Evolutionary conservation across 2,329 filamentous ascomycete genomes (phyloP), one percentile per base, ranked within the genome.

Genomic region (Dichotomopilus funicola): DNA sequence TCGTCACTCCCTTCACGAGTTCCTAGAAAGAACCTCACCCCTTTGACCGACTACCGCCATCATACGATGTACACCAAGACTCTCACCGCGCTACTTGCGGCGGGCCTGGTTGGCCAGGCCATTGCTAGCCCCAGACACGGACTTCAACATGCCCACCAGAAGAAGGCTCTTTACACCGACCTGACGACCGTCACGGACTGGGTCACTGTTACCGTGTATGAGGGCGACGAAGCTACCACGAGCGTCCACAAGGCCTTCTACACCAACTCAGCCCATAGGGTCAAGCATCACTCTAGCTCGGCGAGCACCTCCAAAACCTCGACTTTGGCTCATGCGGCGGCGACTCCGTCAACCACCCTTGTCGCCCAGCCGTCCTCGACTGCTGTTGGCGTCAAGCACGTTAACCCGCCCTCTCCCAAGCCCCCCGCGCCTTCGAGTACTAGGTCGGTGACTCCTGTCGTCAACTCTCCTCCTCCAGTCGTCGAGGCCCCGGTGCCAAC

Each of bases 121-220:
- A 56, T 72, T 42, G 77, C 73, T 61, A 72, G 71, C 67, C 62
- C 69, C 56, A 72, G 72, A 45, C 72, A 75, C 62, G 65, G 65
- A 49, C 73, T 76, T 60, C 61, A 63, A 49, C 66, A 68, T 46
- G 50, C 61, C 13, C 67, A 68, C 61, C 62, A 70, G 52, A 71
- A 73, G 64, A 67, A 66, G 51, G 65, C 57, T 11, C n/a, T 69
- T 10, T 60, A 70, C 44, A 67, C 67, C 31, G 64, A 71, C 43
- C 65, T 70, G 8, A 69, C 72, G 48, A 63, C 66, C 7, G 67
- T 70, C 54, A 72, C 67, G 13, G 61, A 69, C 47, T 75, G 69
- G 68, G 70, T 73, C 51, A 77, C 73, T 42, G 72, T 75, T 52
- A 77, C 74, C 40, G 70, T 74, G 59, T 71, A 65, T 53, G 68